Evolutionary conservation across 108 stramenopile species (phyloP).

Genomic region (Cyclostephanos tholiformis): DNA sequence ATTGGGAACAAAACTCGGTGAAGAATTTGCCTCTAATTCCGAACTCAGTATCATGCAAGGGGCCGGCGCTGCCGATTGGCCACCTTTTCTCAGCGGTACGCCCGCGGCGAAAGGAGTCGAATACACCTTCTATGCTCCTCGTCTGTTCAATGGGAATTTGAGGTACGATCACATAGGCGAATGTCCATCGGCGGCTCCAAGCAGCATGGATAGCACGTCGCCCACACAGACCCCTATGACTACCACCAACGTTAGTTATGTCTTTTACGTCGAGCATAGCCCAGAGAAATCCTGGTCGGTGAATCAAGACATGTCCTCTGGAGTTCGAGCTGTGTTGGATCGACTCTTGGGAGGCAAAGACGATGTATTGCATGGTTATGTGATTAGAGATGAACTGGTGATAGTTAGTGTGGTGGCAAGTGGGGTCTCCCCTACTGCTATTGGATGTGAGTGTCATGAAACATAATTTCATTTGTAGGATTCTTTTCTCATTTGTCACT

Average conservation of each 20-base stretch:
- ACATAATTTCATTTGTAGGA: not conserved
- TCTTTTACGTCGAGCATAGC: slow-evolving; percentile 36
- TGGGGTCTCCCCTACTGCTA: slow-evolving; percentile 21
- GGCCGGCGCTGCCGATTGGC: slow-evolving; percentile 34
- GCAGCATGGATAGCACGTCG: slow-evolving; percentile 1
- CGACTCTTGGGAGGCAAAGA: slow-evolving; percentile 15
- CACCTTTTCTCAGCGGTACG: slow-evolving; percentile 22
- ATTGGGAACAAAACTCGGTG: slow-evolving; percentile 28
- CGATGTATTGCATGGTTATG: slow-evolving; percentile 23
- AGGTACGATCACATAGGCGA: slow-evolving; percentile 33
- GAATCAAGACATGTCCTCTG: slow-evolving; percentile 27
- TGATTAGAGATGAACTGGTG: slow-evolving; percentile 15
- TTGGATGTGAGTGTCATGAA: slow-evolving; percentile 29
- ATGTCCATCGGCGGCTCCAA: slow-evolving; percentile 35
- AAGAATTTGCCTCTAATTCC: slow-evolving; percentile 28
- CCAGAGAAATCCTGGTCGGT: slow-evolving; percentile 23
- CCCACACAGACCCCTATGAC: slow-evolving; percentile 24
- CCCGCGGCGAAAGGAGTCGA: slow-evolving; percentile 23
- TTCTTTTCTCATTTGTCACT: slow-evolving; percentile 6
- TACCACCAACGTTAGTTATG: slow-evolving; percentile 27
- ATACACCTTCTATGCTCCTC: slow-evolving; percentile 46
- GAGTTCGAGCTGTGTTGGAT: slow-evolving; percentile 23
- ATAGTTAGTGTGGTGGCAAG: slow-evolving; percentile 20
- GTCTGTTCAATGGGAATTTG: slow-evolving; percentile 36
- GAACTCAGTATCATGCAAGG: slow-evolving; percentile 38